These are phyloP conservation scores for Ganoderma resinaceum DNA, from an alignment of 1,284 basidiomycete species.

Conservation along the genomic window DNA sequence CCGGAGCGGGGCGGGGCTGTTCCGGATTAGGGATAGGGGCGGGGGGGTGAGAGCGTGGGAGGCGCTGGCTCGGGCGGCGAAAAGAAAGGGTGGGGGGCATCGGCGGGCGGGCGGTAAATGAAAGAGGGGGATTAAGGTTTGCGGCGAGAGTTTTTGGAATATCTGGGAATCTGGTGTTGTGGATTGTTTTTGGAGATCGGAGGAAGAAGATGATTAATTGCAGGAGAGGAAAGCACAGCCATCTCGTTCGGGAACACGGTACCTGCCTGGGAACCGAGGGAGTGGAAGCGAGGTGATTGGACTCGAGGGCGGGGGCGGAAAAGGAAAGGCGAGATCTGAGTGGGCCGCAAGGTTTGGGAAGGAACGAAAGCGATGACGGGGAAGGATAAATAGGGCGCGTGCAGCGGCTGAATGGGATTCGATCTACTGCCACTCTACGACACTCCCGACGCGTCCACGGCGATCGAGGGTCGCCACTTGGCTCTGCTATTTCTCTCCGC, in stretches of 20 bases:
- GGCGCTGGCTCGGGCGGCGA: background rate
- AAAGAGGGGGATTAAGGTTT: conserved; percentile 26
- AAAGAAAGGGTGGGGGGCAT: background rate
- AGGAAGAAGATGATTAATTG: conserved; percentile 35
- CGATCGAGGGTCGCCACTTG: conserved; percentile 26
- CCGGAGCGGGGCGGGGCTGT: background rate
- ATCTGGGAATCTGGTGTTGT: conserved; percentile 24
- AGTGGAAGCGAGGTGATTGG: conserved; percentile 33
- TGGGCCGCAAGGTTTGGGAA: conserved; percentile 25
- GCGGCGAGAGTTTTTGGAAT: conserved; percentile 18
- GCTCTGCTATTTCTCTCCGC: conserved; percentile 17
- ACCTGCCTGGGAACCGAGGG: conserved; percentile 28
- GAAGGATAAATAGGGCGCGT: conserved; percentile 34
- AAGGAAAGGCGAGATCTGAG: conserved; percentile 29
- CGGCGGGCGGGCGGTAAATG: conserved; percentile 30
- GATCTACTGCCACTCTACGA: conserved; percentile 32
- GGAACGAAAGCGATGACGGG: conserved; percentile 31
- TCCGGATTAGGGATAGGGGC: background rate
- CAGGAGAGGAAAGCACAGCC: conserved; percentile 30
- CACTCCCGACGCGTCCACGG: conserved; percentile 28
- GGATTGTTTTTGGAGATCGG: conserved; percentile 26
- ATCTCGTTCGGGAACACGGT: conserved; percentile 30
- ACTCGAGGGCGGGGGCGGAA: conserved; percentile 25
- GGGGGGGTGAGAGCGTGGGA: background rate
- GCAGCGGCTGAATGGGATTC: conserved; percentile 29